Percentiles rank a stretch among this genome's conserved stretches.
Evolutionary conservation across 2,329 filamentous ascomycete species (phyloP).

Genomic region (Parafenestella ontariensis): DNA sequence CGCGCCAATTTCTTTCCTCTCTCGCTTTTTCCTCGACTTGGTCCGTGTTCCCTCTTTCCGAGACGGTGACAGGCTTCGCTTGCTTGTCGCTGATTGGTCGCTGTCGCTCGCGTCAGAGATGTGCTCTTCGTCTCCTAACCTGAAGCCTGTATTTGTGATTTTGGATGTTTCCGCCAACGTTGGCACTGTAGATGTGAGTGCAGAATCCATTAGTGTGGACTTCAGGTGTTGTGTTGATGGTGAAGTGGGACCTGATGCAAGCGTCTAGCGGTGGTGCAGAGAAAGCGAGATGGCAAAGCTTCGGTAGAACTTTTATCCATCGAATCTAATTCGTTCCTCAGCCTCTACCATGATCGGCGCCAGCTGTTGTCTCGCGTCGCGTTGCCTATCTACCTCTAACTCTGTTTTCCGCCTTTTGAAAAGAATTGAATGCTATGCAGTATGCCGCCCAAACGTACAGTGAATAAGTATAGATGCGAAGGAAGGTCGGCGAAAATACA

Average conservation of each 20-base stretch:
- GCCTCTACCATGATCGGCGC: constrained; percentile 23
- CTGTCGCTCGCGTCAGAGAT: constrained; percentile 28
- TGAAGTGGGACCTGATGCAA: neutral
- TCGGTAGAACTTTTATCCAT: constrained; percentile 27
- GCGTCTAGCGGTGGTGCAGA: constrained; percentile 4
- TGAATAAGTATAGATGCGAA: constrained; percentile 19
- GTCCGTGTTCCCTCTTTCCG: constrained; percentile 15
- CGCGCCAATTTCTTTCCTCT: constrained; percentile 29
- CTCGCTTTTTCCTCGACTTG: constrained; percentile 22
- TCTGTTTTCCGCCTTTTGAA: constrained; percentile 25
- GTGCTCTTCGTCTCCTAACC: constrained; percentile 12
- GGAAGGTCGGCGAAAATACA: constrained; percentile 14
- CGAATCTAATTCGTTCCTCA: constrained; percentile 31
- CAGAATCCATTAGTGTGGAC: constrained; percentile 11
- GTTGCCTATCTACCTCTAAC: constrained; percentile 32
- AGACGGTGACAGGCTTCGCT: constrained; percentile 25
- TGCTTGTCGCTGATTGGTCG: constrained; percentile 33
- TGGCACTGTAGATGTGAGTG: constrained; percentile 3
- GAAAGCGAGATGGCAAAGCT: constrained; percentile 16
- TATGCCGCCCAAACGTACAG: constrained; percentile 25
- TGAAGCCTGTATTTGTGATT: constrained; percentile 15
- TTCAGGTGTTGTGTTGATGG: constrained; percentile 2
- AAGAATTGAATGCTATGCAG: constrained; percentile 27
- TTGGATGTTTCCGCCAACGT: neutral
- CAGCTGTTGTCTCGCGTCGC: constrained; percentile 16